Evolutionary conservation across 352 stramenopile species (phyloP), one percentile per base, ranked within the genome.

Genomic region (Phytophthora litchii): DNA sequence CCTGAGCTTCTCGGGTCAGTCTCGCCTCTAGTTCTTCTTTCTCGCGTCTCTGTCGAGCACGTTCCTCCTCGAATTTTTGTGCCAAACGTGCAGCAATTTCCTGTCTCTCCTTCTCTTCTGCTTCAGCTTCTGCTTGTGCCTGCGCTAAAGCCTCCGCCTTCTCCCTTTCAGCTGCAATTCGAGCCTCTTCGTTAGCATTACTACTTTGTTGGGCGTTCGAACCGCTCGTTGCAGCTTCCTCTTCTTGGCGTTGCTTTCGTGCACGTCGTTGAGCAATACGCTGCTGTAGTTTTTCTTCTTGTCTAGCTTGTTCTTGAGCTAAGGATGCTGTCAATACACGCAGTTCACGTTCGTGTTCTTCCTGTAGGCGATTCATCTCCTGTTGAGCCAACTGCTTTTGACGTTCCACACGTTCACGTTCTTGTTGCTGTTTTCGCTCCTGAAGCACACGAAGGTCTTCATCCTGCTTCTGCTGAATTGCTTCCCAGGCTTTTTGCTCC

Each of bases 241-340:
- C 67, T 14, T 81, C 77, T 0, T 77, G 53, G 3, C 72, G 67
- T 16, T 82, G 64, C 37, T 80, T 88, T 11, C 69, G 68, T 11
- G 79, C 74, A 29, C 76, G 70, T 8, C 80, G 64, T 50, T 78
- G 70, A 11, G 67, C 65, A 25, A 90, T 88, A 12, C 80, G 80
- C 44, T 86, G 76, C 37, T 90, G 75, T 16, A 92, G 61, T 36
- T 85, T 86, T 29, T 80, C 61, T 54, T 92, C 83, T 47, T 91
- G 83, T 12, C 77, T 70, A 31, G 71, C 70, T 29, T 87, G 80
- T 17, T 93, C 83, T 4, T 67, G 70, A 8, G 72, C 54, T 14
- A 91, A 53, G 3, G 83, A 86, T 0, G 58, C 48, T 13, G 74
- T 67, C 11, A 92, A 47, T 5, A 51, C 59, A 14, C 58, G 60